Evolutionary conservation across 2,329 filamentous ascomycete species (phyloP).

Genomic region (Colletotrichum ledebouriae): DNA sequence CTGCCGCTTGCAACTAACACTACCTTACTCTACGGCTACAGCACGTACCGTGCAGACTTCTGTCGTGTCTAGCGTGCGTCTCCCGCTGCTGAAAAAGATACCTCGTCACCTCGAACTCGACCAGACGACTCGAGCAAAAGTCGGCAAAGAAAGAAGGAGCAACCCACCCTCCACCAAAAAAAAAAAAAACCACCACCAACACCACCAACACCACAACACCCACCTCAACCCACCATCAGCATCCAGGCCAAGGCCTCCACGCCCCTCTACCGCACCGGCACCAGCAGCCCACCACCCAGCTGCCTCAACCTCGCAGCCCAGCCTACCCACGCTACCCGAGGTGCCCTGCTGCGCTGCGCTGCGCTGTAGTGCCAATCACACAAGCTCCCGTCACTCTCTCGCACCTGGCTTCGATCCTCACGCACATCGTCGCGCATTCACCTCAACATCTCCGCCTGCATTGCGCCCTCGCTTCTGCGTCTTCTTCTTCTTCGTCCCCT

Average conservation of each 20-base stretch:
- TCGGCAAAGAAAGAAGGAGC: slow-evolving; percentile 13
- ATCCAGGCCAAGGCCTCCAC: slow-evolving; percentile 27
- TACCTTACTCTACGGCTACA: not conserved
- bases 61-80: slow-evolving; percentile 11
- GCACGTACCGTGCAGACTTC: not conserved
- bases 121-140: slow-evolving; percentile 21
- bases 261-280: slow-evolving; percentile 26
- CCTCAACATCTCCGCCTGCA: slow-evolving; percentile 11
- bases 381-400: slow-evolving; percentile 13
- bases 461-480: slow-evolving; percentile 13
- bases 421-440: slow-evolving; percentile 11
- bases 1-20: slow-evolving; percentile 1
- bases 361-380: slow-evolving; percentile 13
- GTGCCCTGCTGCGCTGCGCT: slow-evolving; percentile 22
- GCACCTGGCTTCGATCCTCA: slow-evolving; percentile 1
- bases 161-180: slow-evolving; percentile 7
- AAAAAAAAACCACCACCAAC: not conserved
- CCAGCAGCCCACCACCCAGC: slow-evolving; percentile 18
- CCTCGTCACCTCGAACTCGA: not conserved
- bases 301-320: slow-evolving; percentile 10
- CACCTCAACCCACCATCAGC: slow-evolving; percentile 24
- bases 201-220: slow-evolving; percentile 1
- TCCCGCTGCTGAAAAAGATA: not conserved
- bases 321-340: slow-evolving; percentile 16
- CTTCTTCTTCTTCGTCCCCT: slow-evolving; percentile 1